Evolutionary conservation across 208 protist species (phyloP).

Genomic region (Leishmania amazonensis): DNA sequence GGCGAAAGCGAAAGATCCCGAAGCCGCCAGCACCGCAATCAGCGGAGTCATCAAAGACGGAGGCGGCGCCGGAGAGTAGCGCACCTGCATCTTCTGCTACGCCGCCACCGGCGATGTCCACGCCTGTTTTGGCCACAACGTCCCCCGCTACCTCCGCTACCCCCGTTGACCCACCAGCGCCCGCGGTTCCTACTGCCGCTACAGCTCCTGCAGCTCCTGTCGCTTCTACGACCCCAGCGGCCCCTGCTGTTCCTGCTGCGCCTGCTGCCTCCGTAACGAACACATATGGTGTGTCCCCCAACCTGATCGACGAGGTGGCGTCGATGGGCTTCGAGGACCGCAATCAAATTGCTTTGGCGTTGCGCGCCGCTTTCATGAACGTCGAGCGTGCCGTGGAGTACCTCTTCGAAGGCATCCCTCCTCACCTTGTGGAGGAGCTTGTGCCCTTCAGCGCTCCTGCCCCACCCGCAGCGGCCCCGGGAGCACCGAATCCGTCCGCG

Average conservation of each 20-base stretch:
- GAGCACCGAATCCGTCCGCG: constrained; percentile 9
- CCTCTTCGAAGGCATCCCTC: constrained; percentile 82
- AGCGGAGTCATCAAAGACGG: constrained; percentile 9
- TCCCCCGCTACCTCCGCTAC: background rate
- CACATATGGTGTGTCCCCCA: constrained; percentile 39
- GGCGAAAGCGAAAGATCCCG: constrained; percentile 72
- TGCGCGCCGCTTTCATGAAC: constrained; percentile 88
- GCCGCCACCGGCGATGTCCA: background rate
- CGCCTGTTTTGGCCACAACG: background rate
- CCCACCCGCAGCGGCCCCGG: constrained; percentile 4
- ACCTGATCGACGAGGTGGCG: constrained; percentile 78
- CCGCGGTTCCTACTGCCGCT: background rate
- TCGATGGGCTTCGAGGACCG: constrained; percentile 91
- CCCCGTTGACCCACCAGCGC: background rate
- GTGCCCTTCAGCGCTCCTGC: background rate
- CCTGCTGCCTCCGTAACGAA: constrained; percentile 14
- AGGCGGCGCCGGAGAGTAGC: background rate
- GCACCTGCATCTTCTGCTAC: constrained; percentile 11
- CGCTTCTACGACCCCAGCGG: background rate
- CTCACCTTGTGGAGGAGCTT: constrained; percentile 43
- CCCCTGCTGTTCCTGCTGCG: constrained; percentile 11
- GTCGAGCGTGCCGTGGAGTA: constrained; percentile 88
- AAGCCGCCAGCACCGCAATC: constrained; percentile 30
- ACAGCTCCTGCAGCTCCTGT: background rate
- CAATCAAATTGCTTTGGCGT: constrained; percentile 63